These are phyloP conservation scores for Cynara cardunculus DNA, from an alignment of 129 eudicot species.

Conservation along the genomic window DNA sequence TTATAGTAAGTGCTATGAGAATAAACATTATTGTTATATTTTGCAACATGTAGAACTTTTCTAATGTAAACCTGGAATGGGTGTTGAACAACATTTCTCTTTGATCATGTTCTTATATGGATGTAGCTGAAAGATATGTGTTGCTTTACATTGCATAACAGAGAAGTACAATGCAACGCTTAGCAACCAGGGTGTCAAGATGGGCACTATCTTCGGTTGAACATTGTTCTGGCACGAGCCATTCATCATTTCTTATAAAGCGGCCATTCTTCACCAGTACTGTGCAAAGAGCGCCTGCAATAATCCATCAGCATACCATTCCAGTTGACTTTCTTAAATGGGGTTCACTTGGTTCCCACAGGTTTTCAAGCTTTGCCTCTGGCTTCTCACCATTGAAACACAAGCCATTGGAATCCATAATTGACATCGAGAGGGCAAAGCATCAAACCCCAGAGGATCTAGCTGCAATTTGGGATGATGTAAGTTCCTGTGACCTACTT, in stretches of 20 bases:
- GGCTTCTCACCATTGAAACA: conserved; percentile 74
- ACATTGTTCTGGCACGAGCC: not conserved
- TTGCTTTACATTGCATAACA: conserved; percentile 24
- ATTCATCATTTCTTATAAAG: not conserved
- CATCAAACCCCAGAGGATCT: conserved; percentile 64
- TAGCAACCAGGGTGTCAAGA: conserved; percentile 37
- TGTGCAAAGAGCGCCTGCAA: conserved; percentile 21
- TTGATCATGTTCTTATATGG: not conserved
- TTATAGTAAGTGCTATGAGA: not conserved
- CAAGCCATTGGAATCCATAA: conserved; percentile 69
- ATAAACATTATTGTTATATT: not conserved
- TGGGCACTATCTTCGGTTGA: conserved; percentile 25
- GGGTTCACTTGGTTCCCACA: conserved; percentile 38
- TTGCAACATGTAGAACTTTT: not conserved
- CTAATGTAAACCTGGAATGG: not conserved
- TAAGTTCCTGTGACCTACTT: conserved; percentile 29
- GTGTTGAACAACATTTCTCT: not conserved
- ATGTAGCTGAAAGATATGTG: not conserved
- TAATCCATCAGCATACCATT: conserved; percentile 1
- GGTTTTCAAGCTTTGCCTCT: conserved; percentile 59
- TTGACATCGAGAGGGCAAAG: conserved; percentile 70
- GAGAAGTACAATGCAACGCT: conserved; percentile 48
- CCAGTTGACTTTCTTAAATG: conserved; percentile 41
- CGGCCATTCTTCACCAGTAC: conserved; percentile 20
- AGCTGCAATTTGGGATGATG: conserved; percentile 83